A percentile compares a stretch with the other conserved stretches of the same genome.
These are phyloP conservation scores for Porogramme epimiltina DNA, from an alignment of 1,284 basidiomycete genomes.

Conservation along the genomic window DNA sequence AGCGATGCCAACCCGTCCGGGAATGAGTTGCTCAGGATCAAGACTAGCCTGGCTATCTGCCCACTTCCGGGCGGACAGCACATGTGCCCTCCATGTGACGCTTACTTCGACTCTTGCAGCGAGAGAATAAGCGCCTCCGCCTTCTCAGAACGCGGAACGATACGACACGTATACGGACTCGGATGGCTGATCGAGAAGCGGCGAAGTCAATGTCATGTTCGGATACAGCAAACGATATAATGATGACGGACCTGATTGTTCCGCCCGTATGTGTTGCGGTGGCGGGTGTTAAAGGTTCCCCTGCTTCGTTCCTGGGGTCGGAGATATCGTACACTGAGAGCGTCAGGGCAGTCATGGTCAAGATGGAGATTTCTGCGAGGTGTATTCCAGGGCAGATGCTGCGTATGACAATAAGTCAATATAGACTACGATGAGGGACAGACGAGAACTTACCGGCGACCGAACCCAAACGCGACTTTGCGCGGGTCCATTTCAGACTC, in stretches of 20 bases:
- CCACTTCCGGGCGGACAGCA: no score
- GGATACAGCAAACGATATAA: not conserved
- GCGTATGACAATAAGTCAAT: no score
- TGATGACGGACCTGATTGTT: slow-evolving; percentile 24
- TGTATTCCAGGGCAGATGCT: slow-evolving; percentile 28
- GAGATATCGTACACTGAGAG: slow-evolving; percentile 34
- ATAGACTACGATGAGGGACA: no score
- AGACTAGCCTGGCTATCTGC: no score
- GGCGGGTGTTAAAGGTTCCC: slow-evolving; percentile 19
- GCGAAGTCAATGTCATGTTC: not conserved
- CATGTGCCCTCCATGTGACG: no score
- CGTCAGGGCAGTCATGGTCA: slow-evolving; percentile 29
- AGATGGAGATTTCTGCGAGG: slow-evolving; percentile 34
- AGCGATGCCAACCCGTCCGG: no score
- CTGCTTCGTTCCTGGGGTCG: slow-evolving; percentile 25
- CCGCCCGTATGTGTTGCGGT: slow-evolving; percentile 24
- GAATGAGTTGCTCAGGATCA: no score
- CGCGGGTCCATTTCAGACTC: slow-evolving; percentile 25
- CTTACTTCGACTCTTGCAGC: slow-evolving; percentile 4
- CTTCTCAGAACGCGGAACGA: slow-evolving; percentile 29
- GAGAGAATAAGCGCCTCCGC: slow-evolving; percentile 18
- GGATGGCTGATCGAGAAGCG: slow-evolving; percentile 24
- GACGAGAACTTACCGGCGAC: slow-evolving; percentile 19
- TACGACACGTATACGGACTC: slow-evolving; percentile 31
- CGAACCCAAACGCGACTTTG: slow-evolving; percentile 30